These are phyloP conservation scores for Pyracantha coccinea DNA, from an alignment of 331 rosid species.

Conservation along the genomic window DNA sequence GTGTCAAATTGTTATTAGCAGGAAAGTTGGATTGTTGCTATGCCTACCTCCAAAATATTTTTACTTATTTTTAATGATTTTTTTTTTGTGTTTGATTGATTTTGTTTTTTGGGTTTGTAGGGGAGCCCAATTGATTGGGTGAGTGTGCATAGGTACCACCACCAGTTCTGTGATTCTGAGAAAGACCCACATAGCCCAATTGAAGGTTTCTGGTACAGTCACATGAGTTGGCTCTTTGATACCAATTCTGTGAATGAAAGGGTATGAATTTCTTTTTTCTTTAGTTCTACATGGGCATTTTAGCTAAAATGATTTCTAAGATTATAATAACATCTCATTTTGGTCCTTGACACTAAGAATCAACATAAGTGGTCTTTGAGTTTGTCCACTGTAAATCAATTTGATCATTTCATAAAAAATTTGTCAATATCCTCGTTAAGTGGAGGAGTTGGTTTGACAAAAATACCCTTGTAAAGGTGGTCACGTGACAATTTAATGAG, in stretches of 20 bases:
- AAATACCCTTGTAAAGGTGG: too few species aligned
- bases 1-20: too few species aligned
- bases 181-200: slow-evolving; percentile 88
- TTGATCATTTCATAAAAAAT: too few species aligned
- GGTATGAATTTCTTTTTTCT: slow-evolving; percentile 28
- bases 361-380: too few species aligned
- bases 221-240: slow-evolving; percentile 75
- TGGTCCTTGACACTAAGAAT: too few species aligned
- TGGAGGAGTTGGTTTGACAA: too few species aligned
- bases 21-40: not conserved
- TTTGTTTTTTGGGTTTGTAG: slow-evolving; percentile 22
- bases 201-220: slow-evolving; percentile 92
- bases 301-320: too few species aligned
- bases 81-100: not conserved
- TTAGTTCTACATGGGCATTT: not conserved
- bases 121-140: slow-evolving; percentile 94
- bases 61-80: not conserved
- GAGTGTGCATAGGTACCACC: slow-evolving; percentile 86
- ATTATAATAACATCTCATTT: too few species aligned
- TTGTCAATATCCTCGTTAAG: too few species aligned
- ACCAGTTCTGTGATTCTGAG: slow-evolving; percentile 80
- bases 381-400: too few species aligned
- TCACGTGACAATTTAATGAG: too few species aligned
- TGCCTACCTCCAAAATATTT: too few species aligned
- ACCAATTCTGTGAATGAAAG: slow-evolving; percentile 35